Conservation (phyloP, 2,329 filamentous ascomycete species). For the Penicillium hesseltinei region DNA sequence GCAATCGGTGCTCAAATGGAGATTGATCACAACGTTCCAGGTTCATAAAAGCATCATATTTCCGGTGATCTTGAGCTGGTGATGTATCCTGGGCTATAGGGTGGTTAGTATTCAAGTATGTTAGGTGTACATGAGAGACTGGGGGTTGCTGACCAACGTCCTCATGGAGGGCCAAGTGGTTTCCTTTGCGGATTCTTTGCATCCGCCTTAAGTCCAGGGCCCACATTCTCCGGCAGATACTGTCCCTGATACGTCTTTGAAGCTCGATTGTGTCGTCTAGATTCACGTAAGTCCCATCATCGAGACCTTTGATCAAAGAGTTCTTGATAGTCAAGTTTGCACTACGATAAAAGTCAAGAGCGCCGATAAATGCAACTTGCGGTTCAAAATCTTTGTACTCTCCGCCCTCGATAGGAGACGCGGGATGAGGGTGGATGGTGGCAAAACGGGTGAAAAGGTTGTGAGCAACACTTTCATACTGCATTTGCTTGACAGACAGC, state of each 20-base stretch:
- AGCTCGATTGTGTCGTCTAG: slow-evolving; percentile 44
- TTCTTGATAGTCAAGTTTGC: slow-evolving; percentile 39
- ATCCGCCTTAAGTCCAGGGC: slow-evolving; percentile 44
- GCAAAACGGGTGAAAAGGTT: slow-evolving; percentile 49
- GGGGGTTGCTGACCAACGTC: slow-evolving; percentile 35
- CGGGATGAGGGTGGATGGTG: slow-evolving; percentile 46
- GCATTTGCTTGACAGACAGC: slow-evolving; percentile 50
- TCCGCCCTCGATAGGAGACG: slow-evolving; percentile 39
- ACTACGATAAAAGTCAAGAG: slow-evolving; percentile 43
- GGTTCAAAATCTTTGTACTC: slow-evolving; percentile 45
- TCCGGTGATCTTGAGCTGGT: slow-evolving; percentile 35
- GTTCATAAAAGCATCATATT: slow-evolving; percentile 42
- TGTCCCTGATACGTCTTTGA: slow-evolving; percentile 38
- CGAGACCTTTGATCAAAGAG: slow-evolving; percentile 39
- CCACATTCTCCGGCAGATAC: slow-evolving; percentile 44
- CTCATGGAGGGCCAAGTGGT: slow-evolving; percentile 36
- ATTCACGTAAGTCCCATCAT: slow-evolving; percentile 45
- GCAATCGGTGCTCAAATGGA: slow-evolving; percentile 40
- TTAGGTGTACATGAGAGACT: neutral
- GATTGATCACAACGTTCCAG: slow-evolving; percentile 37
- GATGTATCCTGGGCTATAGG: slow-evolving; percentile 32
- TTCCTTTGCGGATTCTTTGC: slow-evolving; percentile 41
- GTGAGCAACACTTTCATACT: slow-evolving; percentile 50
- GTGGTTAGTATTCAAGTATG: slow-evolving; percentile 1
- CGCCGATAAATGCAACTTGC: slow-evolving; percentile 40